phyloP scores from a whole-genome alignment of 1,284 basidiomycete genomes.

The Malassezia globosa region DNA sequence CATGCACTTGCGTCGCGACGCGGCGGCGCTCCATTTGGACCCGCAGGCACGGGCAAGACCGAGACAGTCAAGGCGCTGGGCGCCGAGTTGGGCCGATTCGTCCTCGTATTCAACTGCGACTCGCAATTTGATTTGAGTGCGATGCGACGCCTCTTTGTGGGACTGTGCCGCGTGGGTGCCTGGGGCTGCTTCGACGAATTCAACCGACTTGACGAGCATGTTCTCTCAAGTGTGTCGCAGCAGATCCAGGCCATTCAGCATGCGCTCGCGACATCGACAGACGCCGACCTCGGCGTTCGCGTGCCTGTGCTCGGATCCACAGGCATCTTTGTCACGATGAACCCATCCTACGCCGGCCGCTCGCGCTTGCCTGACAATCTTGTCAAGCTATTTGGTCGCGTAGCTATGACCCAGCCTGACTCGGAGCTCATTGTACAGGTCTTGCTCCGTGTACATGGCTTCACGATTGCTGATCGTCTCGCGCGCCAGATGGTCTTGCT shows the following conservation, averaged over 20 bases:
- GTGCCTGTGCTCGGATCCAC: constrained; percentile 88
- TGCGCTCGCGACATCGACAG: constrained; percentile 58
- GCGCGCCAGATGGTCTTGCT: constrained; percentile 97
- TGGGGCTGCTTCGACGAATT: constrained; percentile 53
- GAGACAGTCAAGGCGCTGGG: constrained; percentile 98
- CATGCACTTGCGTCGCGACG: constrained; percentile 89
- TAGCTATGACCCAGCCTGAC: constrained; percentile 98
- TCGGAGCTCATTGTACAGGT: constrained; percentile 97
- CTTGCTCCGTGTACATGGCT: constrained; percentile 98
- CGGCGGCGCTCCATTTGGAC: constrained; percentile 93
- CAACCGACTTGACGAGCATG: constrained; percentile 93
- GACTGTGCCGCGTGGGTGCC: constrained; percentile 94
- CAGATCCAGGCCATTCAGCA: constrained; percentile 98
- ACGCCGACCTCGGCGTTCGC: constrained; percentile 73
- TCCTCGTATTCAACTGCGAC: constrained; percentile 97
- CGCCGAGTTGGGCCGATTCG: constrained; percentile 90
- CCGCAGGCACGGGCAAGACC: constrained; percentile 98
- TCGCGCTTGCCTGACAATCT: constrained; percentile 93
- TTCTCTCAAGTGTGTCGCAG: constrained; percentile 93
- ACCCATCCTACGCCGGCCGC: constrained; percentile 87
- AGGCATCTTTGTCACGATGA: constrained; percentile 92
- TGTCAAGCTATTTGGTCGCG: constrained; percentile 82
- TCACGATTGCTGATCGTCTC: constrained; percentile 87
- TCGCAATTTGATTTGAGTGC: constrained; percentile 99
- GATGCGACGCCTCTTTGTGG: constrained; percentile 98